These are phyloP conservation scores for Nasturtium officinale DNA, from an alignment of 345 rosid genomes.

Conservation along the genomic window DNA sequence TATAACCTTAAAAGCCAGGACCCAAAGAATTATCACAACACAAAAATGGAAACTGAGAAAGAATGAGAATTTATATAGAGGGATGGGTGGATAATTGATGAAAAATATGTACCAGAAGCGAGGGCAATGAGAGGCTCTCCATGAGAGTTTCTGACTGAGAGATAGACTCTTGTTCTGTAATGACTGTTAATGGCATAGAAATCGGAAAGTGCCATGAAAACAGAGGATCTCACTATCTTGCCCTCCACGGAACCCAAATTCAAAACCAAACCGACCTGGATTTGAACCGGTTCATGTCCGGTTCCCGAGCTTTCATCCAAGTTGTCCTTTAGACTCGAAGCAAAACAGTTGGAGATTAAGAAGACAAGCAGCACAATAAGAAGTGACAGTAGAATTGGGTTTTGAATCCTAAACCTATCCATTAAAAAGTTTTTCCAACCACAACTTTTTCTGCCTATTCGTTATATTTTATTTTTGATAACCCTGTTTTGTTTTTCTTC, in stretches of 20 bases:
- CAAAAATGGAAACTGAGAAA: not conserved
- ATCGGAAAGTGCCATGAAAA: conserved; percentile 39
- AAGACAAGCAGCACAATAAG: conserved; percentile 18
- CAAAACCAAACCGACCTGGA: conserved; percentile 35
- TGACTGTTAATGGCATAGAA: conserved; percentile 20
- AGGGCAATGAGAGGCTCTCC: conserved; percentile 42
- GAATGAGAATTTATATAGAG: not conserved
- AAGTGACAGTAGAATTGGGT: not conserved
- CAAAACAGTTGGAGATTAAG: conserved; percentile 2
- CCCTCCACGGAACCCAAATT: conserved; percentile 40
- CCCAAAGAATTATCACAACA: not conserved
- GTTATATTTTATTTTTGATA: not conserved
- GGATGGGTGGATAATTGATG: not conserved
- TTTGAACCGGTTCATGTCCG: not conserved
- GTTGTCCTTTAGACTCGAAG: conserved; percentile 13
- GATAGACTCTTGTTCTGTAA: conserved; percentile 27
- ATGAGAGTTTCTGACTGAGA: conserved; percentile 29
- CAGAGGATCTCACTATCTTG: conserved; percentile 24
- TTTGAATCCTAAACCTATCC: conserved; percentile 11
- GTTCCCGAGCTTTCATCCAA: not conserved
- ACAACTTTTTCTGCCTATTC: not conserved
- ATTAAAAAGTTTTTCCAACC: conserved; percentile 1
- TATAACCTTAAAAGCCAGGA: no score
- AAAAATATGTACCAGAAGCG: conserved; percentile 18
- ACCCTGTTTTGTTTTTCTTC: conserved; percentile 12